Evolutionary conservation across 1,284 basidiomycete genomes (phyloP).

Genomic region (Microbotryum scabiosae): DNA sequence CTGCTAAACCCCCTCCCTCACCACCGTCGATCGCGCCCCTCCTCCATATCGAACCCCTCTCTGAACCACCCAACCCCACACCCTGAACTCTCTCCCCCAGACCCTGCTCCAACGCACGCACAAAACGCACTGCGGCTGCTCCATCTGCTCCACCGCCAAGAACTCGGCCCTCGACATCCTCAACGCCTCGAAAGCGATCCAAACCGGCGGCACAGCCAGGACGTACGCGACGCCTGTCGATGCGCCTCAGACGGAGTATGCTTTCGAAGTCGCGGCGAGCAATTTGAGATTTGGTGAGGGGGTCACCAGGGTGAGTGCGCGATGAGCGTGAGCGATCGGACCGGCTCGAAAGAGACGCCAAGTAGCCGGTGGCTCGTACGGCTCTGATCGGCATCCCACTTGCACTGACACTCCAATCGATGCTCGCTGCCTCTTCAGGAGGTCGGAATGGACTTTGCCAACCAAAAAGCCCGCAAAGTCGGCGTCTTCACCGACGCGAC

Average conservation of each 20-base stretch:
- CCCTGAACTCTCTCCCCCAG: too few species aligned
- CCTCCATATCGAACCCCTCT: too few species aligned
- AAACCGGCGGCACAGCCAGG: conserved; percentile 20
- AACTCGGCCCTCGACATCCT: conserved; percentile 14
- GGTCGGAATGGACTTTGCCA: conserved; percentile 88
- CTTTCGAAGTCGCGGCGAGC: conserved; percentile 84
- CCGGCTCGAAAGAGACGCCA: background rate
- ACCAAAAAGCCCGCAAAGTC: conserved; percentile 78
- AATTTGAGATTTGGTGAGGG: conserved; percentile 67
- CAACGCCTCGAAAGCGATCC: conserved; percentile 23
- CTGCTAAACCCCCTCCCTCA: too few species aligned
- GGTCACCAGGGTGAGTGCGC: conserved; percentile 51
- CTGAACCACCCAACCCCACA: too few species aligned
- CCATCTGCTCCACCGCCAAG: conserved; percentile 17
- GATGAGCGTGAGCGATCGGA: background rate
- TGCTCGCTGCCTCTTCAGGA: conserved; percentile 43
- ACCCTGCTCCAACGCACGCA: conserved; percentile 9
- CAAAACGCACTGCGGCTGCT: conserved; percentile 28
- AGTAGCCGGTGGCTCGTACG: background rate
- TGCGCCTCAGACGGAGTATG: conserved; percentile 74
- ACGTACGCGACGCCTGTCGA: conserved; percentile 64
- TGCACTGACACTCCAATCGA: background rate
- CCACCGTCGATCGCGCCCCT: too few species aligned
- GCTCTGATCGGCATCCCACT: too few species aligned
- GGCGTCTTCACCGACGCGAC: conserved; percentile 89